Conservation (phyloP, 345 rosid species). For the Geranium rotundifolium region DNA sequence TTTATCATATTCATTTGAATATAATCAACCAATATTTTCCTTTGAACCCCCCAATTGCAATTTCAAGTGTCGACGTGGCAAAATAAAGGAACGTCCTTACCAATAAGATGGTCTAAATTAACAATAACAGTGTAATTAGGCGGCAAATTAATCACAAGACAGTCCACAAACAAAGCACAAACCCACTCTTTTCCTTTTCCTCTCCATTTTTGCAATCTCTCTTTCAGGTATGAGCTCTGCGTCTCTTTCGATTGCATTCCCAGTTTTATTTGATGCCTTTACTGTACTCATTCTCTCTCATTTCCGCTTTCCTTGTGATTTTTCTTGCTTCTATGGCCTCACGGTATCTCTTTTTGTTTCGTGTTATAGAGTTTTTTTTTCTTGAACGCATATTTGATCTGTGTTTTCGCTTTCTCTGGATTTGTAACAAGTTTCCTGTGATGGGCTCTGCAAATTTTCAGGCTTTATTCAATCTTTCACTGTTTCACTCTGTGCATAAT, state of each 20-base stretch:
- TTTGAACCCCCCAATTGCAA: no score
- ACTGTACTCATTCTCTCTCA: neutral
- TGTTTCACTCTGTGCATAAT: neutral
- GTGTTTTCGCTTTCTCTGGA: neutral
- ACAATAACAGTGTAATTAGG: neutral
- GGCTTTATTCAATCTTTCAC: neutral
- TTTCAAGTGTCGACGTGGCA: neutral
- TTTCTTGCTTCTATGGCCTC: neutral
- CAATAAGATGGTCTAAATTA: neutral
- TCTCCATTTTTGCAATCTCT: neutral
- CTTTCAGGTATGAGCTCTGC: constrained; percentile 7
- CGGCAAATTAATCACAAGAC: neutral
- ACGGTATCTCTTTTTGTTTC: neutral
- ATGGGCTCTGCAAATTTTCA: neutral
- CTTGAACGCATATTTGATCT: neutral
- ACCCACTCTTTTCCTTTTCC: neutral
- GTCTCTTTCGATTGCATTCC: neutral
- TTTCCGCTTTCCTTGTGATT: neutral
- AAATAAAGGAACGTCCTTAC: neutral
- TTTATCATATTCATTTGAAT: no score
- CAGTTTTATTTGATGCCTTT: neutral
- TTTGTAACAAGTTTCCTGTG: neutral
- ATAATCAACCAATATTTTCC: no score
- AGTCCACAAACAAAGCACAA: neutral
- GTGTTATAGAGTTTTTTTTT: neutral